A percentile compares a stretch with the other conserved stretches of the same genome.
These are phyloP conservation scores for Stemphylium lycopersici DNA, from an alignment of 2,329 filamentous ascomycete genomes.

Conservation along the genomic window DNA sequence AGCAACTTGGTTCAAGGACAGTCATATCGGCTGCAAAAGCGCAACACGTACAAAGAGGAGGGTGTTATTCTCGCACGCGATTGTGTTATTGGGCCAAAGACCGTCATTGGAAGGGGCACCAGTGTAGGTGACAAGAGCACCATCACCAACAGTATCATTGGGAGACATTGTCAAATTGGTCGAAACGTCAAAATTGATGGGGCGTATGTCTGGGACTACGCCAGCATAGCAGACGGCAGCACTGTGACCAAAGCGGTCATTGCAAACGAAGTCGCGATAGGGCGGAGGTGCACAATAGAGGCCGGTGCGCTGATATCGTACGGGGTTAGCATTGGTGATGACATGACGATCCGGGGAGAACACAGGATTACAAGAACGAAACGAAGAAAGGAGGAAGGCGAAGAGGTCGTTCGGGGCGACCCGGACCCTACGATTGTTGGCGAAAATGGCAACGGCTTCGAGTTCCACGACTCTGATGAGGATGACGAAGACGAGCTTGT, in stretches of 20 bases:
- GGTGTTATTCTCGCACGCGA: constrained; percentile 75
- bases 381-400: constrained; percentile 53
- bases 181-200: constrained; percentile 79
- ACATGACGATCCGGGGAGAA: constrained; percentile 54
- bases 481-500: constrained; percentile 66
- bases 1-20: constrained; percentile 82
- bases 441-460: constrained; percentile 64
- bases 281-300: constrained; percentile 71
- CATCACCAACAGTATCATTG: constrained; percentile 79
- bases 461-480: constrained; percentile 64
- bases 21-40: constrained; percentile 72
- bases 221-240: constrained; percentile 75
- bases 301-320: constrained; percentile 80
- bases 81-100: constrained; percentile 70
- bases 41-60: constrained; percentile 78
- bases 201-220: constrained; percentile 88
- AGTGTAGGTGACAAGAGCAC: constrained; percentile 74
- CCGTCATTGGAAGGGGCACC: constrained; percentile 78
- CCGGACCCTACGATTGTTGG: constrained; percentile 63
- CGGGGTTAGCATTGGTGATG: constrained; percentile 73
- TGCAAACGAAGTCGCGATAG: constrained; percentile 73
- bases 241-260: constrained; percentile 75
- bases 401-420: constrained; percentile 44
- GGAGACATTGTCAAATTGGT: constrained; percentile 84
- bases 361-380: constrained; percentile 56